Percentiles rank a stretch among this genome's conserved stretches.
Evolutionary conservation across 2,329 filamentous ascomycete species (phyloP).

Genomic region (Colletotrichum orbiculare): DNA sequence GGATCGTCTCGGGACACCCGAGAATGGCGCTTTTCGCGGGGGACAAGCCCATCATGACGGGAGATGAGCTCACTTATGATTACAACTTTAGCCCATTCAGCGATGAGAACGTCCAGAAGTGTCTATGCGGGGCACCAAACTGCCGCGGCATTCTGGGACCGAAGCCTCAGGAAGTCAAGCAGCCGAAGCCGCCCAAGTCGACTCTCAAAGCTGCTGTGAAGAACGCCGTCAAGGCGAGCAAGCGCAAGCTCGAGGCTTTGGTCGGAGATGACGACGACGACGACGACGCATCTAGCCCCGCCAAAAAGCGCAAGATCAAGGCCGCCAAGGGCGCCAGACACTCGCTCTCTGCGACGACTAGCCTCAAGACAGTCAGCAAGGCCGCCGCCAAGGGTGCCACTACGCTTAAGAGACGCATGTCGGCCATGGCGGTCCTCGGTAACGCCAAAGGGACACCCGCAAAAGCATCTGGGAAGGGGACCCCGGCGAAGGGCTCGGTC

Average conservation of each 20-base stretch:
- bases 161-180: conserved; percentile 67
- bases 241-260: conserved; percentile 67
- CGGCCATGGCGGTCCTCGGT: conserved; percentile 43
- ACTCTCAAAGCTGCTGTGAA: conserved; percentile 52
- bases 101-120: conserved; percentile 75
- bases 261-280: conserved; percentile 57
- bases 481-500: conserved; percentile 15
- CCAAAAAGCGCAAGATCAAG: conserved; percentile 48
- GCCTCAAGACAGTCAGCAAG: conserved; percentile 41
- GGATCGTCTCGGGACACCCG: conserved; percentile 92
- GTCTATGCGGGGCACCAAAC: conserved; percentile 71
- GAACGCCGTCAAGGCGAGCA: conserved; percentile 58
- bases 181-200: conserved; percentile 56
- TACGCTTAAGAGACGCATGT: conserved; percentile 50
- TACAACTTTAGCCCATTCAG: conserved; percentile 79
- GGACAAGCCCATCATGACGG: conserved; percentile 88
- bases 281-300: conserved; percentile 14
- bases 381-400: conserved; percentile 46
- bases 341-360: conserved; percentile 47
- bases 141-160: conserved; percentile 74
- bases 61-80: conserved; percentile 96
- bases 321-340: conserved; percentile 48
- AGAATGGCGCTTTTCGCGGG: conserved; percentile 98
- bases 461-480: conserved; percentile 23
- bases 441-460: conserved; percentile 28